phyloP scores from a whole-genome alignment of 73 alveolate genomes.

The Uronychia binucleata region DNA sequence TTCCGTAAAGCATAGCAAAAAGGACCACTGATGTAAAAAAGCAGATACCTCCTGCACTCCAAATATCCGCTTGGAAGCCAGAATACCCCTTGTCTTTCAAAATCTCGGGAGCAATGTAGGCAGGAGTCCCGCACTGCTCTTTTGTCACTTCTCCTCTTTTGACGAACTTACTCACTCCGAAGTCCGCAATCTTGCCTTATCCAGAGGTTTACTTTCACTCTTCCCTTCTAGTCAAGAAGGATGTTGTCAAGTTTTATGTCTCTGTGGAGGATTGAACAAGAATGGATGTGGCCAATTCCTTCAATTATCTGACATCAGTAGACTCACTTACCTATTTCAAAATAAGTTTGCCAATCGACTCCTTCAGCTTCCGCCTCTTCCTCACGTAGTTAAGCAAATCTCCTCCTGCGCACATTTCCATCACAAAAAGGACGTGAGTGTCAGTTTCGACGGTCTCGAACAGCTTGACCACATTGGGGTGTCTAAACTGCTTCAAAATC shows the following conservation, averaged over 20 bases:
- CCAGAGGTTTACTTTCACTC: constrained; percentile 13
- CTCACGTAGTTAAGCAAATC: constrained; percentile 48
- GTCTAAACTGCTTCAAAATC: constrained; percentile 32
- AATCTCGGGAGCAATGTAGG: constrained; percentile 87
- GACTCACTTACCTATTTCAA: constrained; percentile 25
- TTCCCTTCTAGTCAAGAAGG: constrained; percentile 78
- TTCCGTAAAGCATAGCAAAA: constrained; percentile 83
- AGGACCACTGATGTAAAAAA: constrained; percentile 49
- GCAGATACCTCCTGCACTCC: constrained; percentile 77
- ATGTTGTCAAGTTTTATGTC: constrained; percentile 86
- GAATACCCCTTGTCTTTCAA: constrained; percentile 73
- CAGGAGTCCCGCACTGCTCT: constrained; percentile 92
- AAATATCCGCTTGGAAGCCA: constrained; percentile 76
- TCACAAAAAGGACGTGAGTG: constrained; percentile 28
- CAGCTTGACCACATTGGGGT: constrained; percentile 52
- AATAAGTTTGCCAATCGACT: constrained; percentile 67
- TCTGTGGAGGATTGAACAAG: constrained; percentile 72
- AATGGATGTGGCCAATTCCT: constrained; percentile 78
- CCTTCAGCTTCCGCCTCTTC: constrained; percentile 47
- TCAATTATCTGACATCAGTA: constrained; percentile 56
- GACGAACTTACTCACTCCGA: constrained; percentile 83
- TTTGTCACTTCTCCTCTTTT: constrained; percentile 64
- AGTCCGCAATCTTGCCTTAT: constrained; percentile 78
- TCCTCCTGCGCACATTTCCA: constrained; percentile 59
- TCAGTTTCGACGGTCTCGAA: constrained; percentile 48